Evolutionary conservation across 805 yeast genomes (phyloP).

Genomic region (Wickerhamiella nectarea): DNA sequence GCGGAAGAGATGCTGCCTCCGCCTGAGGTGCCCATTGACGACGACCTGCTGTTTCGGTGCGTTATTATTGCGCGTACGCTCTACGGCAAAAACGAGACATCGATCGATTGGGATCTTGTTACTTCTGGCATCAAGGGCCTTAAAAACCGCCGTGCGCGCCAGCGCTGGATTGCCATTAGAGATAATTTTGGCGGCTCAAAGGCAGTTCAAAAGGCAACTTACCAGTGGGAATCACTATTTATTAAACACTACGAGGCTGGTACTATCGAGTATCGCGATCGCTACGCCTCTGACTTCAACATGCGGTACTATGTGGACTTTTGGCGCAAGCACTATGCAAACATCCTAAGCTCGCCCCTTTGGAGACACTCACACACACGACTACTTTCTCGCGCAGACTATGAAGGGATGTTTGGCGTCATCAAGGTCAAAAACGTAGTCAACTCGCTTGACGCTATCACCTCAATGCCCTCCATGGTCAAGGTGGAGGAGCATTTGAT

Average conservation of each 20-base stretch:
- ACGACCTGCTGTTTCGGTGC: slow-evolving; percentile 44
- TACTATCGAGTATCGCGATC: slow-evolving; percentile 25
- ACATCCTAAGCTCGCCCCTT: slow-evolving; percentile 18
- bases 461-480: slow-evolving; percentile 50
- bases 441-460: slow-evolving; percentile 29
- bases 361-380: slow-evolving; percentile 11
- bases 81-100: slow-evolving; percentile 26
- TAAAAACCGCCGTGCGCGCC: slow-evolving; percentile 35
- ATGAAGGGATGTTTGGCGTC: slow-evolving; percentile 27
- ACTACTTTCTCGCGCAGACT: slow-evolving; percentile 35
- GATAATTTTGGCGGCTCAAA: slow-evolving; percentile 45
- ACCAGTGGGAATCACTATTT: slow-evolving; percentile 55
- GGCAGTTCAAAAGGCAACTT: slow-evolving; percentile 40
- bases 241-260: slow-evolving; percentile 46
- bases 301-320: slow-evolving; percentile 39
- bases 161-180: slow-evolving; percentile 60
- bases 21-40: slow-evolving; percentile 22
- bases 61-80: slow-evolving; percentile 53
- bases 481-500: slow-evolving; percentile 46
- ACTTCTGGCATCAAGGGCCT: slow-evolving; percentile 34
- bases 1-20: neutral
- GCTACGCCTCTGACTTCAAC: slow-evolving; percentile 33
- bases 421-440: slow-evolving; percentile 23
- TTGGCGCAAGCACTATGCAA: slow-evolving; percentile 48
- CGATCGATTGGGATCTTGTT: slow-evolving; percentile 53